These are phyloP conservation scores for Vitis hybrid DNA, from an alignment of 177 flowering plant genomes.

Conservation along the genomic window DNA sequence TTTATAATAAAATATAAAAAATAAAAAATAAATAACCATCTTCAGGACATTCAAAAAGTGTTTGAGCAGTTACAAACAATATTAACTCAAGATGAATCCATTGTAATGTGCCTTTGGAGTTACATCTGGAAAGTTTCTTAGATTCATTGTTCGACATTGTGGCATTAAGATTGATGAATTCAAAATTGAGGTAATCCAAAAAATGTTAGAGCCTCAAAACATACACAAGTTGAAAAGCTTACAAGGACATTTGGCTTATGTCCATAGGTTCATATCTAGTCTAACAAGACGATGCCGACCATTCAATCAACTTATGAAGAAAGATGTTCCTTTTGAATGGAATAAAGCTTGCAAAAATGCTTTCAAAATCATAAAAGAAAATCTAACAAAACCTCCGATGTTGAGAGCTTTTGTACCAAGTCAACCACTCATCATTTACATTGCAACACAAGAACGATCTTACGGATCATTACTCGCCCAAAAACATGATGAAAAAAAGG, in stretches of 20 bases:
- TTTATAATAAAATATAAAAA: too few relatives aligned
- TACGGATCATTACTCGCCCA: conserved; percentile 8
- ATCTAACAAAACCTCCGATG: neutral
- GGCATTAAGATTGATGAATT: neutral
- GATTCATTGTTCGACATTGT: conserved; percentile 1
- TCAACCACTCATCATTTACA: conserved; percentile 9
- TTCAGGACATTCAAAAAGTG: too few relatives aligned
- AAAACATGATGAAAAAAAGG: conserved; percentile 5
- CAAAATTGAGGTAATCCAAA: conserved; percentile 1
- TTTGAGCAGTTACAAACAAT: too few relatives aligned
- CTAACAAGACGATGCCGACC: conserved; percentile 7
- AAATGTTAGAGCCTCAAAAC: conserved; percentile 4
- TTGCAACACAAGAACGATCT: conserved; percentile 8
- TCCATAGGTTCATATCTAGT: conserved; percentile 15
- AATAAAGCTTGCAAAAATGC: neutral
- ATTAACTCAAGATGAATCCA: conserved; percentile 5
- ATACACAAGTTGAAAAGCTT: neutral
- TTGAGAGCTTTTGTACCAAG: neutral
- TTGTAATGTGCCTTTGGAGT: conserved; percentile 10
- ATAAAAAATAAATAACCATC: too few relatives aligned
- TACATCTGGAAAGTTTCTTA: conserved; percentile 1
- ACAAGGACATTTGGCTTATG: neutral
- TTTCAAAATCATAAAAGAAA: neutral
- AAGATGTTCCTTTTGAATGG: neutral
- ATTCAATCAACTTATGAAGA: conserved; percentile 3